These are phyloP conservation scores for Aureobasidium sp. DNA, from an alignment of 2,329 filamentous ascomycete genomes.

Conservation along the genomic window DNA sequence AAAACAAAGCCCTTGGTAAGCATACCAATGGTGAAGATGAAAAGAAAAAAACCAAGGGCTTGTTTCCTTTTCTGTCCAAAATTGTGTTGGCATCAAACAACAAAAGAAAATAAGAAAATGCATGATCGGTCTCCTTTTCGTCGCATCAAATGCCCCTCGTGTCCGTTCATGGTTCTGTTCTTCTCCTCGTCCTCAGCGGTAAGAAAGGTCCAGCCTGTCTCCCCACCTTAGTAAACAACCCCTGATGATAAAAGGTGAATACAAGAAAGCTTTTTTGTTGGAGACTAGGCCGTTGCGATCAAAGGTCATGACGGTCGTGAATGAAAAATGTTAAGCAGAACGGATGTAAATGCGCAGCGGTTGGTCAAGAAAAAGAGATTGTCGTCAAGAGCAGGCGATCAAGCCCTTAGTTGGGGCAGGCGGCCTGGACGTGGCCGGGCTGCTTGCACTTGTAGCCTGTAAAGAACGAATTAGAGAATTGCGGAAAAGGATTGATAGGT, in stretches of 20 bases:
- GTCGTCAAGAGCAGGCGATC: slow-evolving; percentile 14
- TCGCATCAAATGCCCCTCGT: not conserved
- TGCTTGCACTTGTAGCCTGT: slow-evolving; percentile 76
- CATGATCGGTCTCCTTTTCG: not conserved
- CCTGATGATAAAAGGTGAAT: not conserved
- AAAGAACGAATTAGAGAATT: too few species aligned
- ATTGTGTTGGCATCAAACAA: slow-evolving; percentile 2
- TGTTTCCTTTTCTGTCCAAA: not conserved
- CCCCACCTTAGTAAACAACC: not conserved
- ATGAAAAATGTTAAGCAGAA: not conserved
- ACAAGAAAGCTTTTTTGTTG: slow-evolving; percentile 6
- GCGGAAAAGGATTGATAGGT: too few species aligned
- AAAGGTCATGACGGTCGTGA: slow-evolving; percentile 12
- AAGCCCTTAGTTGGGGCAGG: slow-evolving; percentile 69
- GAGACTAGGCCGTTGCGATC: slow-evolving; percentile 4
- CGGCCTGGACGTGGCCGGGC: slow-evolving; percentile 83
- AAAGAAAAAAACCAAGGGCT: not conserved
- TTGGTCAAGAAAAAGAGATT: slow-evolving; percentile 10
- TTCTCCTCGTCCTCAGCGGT: slow-evolving; percentile 2
- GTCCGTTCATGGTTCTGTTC: not conserved
- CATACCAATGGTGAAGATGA: not conserved
- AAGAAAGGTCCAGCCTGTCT: not conserved
- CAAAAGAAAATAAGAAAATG: not conserved
- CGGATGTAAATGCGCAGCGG: slow-evolving; percentile 1
- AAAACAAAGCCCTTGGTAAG: not conserved